These are phyloP conservation scores for Solanum infundibuliforme DNA, from an alignment of 257 asterid species.

Conservation along the genomic window DNA sequence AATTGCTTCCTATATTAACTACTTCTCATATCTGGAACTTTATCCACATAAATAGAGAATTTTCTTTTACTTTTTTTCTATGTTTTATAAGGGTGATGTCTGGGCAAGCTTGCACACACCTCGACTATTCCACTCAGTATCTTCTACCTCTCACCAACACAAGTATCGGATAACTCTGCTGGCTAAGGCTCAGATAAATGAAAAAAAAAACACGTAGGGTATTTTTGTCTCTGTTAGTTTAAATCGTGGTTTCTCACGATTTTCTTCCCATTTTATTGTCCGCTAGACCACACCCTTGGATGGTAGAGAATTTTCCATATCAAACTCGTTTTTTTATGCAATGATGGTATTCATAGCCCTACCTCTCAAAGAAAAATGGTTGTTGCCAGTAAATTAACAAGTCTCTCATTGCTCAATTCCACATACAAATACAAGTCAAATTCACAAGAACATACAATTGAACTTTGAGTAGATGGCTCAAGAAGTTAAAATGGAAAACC, in stretches of 20 bases:
- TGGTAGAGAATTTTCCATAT: background rate
- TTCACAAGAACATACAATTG: background rate
- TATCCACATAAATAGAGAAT: background rate
- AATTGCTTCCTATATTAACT: background rate
- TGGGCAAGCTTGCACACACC: background rate
- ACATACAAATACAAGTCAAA: background rate
- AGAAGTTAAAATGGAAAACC: background rate
- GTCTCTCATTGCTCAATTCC: background rate
- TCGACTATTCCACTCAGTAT: background rate
- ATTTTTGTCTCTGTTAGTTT: background rate
- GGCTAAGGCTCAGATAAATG: background rate
- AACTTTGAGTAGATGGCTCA: background rate
- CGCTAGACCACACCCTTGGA: background rate
- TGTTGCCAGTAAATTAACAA: background rate
- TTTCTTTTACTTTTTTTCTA: background rate
- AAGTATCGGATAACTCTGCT: background rate
- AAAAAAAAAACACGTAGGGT: too few relatives aligned
- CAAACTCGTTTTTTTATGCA: background rate
- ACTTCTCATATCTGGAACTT: background rate
- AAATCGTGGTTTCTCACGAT: background rate
- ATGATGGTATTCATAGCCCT: background rate
- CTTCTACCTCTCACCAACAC: background rate
- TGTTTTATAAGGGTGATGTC: background rate
- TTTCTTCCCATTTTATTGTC: background rate
- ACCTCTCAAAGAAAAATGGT: background rate